Base-by-base conservation (phyloP, 352 stramenopile species). In the Phytopythium montanum region DNA sequence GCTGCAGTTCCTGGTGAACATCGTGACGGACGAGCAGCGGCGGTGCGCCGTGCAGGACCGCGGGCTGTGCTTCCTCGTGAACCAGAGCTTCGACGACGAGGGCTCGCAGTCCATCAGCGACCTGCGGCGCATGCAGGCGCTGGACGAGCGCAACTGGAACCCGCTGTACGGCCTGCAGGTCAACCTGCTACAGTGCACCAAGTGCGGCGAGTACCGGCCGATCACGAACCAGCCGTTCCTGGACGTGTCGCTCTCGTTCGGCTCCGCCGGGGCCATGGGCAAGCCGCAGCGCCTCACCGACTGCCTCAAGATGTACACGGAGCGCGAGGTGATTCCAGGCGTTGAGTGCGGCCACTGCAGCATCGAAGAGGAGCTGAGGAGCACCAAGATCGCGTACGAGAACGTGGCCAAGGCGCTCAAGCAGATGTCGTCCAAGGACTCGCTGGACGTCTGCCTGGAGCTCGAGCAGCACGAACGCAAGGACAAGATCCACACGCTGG, bases 1-100 rank as follows among this genome's bases (percentile, higher is more conserved):
- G 25, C 66, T 95, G 49, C 86, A 94, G 69, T 90, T 91, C 56
- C 68, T 94, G n/a, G 82, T 95, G 62, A 88, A 90, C 54, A 57
- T 92, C 14, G 78, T 95, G n/a, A 72, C 75, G 33, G 72, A 78
- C 41, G 82, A 92, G 31, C 82, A 92, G 56, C 72, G 74, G 46
- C 57, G 64, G 44, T 86, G 70, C 31, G 66, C 63, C 0, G 63
- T 83, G 44, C 76, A 76, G 34, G 84, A 91, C 36, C 64, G 72
- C 21, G 81, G 80, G 5, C 66, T 91, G 1, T 71, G 69, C 42
- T 79, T 87, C 54, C 64, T 92, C 38, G 62, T 70, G 16, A 53
- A 58, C 23, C 49, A 53, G 36, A 42, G n/a, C n/a, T 56, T 56
- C 28, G 60, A 52, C 5, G 58, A 66, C 34, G 63, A 68, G 19